Conservation (phyloP, 768 basidiomycete genomes). For the Melanogaster broomeanus region DNA sequence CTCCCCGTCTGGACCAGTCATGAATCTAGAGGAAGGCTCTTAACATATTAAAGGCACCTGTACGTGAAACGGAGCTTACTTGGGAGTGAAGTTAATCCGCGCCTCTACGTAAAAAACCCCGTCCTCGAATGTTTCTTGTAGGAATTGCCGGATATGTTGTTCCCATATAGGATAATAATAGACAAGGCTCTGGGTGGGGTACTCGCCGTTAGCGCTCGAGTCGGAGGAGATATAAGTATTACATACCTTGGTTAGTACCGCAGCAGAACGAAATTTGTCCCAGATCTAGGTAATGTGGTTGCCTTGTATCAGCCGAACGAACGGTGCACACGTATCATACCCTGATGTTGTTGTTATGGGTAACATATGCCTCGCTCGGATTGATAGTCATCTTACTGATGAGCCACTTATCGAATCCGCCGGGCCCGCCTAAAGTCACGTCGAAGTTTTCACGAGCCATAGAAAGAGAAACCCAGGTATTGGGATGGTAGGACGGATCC, state of each 20-base stretch:
- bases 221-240: neutral
- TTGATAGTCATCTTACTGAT: constrained; percentile 62
- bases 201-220: neutral
- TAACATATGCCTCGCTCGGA: constrained; percentile 70
- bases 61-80: constrained; percentile 37
- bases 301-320: neutral
- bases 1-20: constrained; percentile 57
- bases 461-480: constrained; percentile 55
- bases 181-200: constrained; percentile 35
- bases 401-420: constrained; percentile 72
- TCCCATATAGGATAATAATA: constrained; percentile 57
- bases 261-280: constrained; percentile 66
- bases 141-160: constrained; percentile 63
- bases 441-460: constrained; percentile 57
- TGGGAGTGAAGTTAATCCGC: constrained; percentile 62
- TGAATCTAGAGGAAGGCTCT: constrained; percentile 42
- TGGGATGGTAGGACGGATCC: constrained; percentile 43
- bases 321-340: constrained; percentile 29
- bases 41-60: neutral
- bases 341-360: constrained; percentile 70
- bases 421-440: constrained; percentile 52
- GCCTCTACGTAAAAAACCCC: constrained; percentile 73
- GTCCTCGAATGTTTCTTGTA: constrained; percentile 63
- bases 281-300: constrained; percentile 55
- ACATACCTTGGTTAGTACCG: constrained; percentile 49